Conservation (phyloP, 2,329 filamentous ascomycete species). For the Aspergillus felis region DNA sequence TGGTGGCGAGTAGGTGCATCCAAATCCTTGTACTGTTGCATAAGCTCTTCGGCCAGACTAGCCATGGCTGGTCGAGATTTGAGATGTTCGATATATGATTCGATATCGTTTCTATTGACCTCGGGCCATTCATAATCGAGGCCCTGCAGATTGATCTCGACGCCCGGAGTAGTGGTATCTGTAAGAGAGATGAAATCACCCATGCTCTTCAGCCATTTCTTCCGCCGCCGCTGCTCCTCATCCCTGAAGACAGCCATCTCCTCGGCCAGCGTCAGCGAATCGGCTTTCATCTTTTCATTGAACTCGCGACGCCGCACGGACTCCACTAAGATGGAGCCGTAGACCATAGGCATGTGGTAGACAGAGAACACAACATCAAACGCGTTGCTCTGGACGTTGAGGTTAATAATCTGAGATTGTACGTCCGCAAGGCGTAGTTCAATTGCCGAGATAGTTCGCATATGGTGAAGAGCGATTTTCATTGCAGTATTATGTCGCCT, state of each 20-base stretch:
- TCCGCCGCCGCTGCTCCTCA: conserved; percentile 82
- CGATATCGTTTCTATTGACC: conserved; percentile 70
- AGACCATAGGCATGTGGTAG: conserved; percentile 79
- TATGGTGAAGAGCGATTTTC: conserved; percentile 64
- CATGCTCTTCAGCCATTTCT: conserved; percentile 85
- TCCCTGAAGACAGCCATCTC: conserved; percentile 91
- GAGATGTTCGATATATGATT: conserved; percentile 66
- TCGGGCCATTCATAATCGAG: conserved; percentile 78
- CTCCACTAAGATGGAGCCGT: conserved; percentile 84
- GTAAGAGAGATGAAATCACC: conserved; percentile 65
- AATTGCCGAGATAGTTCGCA: conserved; percentile 77
- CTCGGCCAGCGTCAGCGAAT: conserved; percentile 83
- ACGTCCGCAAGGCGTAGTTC: conserved; percentile 70
- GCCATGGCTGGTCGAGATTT: conserved; percentile 63
- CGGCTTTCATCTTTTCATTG: conserved; percentile 82
- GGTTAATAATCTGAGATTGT: conserved; percentile 65
- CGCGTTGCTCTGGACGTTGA: conserved; percentile 73
- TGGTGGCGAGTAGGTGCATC: conserved; percentile 81
- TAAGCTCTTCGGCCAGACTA: conserved; percentile 65
- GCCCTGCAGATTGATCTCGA: conserved; percentile 81
- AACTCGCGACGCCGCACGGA: conserved; percentile 83
- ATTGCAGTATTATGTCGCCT: conserved; percentile 67
- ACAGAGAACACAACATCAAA: conserved; percentile 79
- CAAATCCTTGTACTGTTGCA: conserved; percentile 73
- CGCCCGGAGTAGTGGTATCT: conserved; percentile 66